A percentile compares a stretch with the other conserved stretches of the same genome.
Conservation (phyloP, 306 rosid species). For the Begonia fuchsioides region DNA sequence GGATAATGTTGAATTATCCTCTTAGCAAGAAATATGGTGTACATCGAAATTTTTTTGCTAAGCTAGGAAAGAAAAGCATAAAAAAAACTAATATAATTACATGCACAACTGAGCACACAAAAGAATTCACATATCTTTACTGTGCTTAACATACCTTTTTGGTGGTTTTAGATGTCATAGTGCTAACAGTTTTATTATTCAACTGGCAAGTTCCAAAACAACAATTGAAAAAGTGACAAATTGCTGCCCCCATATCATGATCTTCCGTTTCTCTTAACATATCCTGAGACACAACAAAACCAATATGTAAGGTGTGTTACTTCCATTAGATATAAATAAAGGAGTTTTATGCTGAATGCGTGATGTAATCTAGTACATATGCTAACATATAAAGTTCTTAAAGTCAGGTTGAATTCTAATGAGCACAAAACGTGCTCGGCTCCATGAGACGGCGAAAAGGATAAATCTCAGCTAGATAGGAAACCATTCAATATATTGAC, state of each 20-base stretch:
- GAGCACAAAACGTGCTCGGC: too few relatives aligned
- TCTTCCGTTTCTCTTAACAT: conserved; percentile 79
- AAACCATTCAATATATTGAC: too few relatives aligned
- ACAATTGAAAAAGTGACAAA: conserved; percentile 83
- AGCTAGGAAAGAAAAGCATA: too few relatives aligned
- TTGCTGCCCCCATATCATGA: conserved; percentile 72
- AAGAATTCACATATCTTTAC: not conserved
- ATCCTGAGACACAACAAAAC: conserved; percentile 36
- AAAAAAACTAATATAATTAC: too few relatives aligned
- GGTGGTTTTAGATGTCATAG: conserved; percentile 30
- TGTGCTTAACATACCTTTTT: conserved; percentile 35
- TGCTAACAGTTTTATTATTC: conserved; percentile 36
- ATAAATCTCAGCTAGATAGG: too few relatives aligned
- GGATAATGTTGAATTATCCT: too few relatives aligned
- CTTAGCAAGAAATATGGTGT: too few relatives aligned
- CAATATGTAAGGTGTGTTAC: conserved; percentile 6
- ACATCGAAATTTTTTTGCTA: too few relatives aligned
- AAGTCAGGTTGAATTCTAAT: not conserved
- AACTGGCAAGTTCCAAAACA: conserved; percentile 66
- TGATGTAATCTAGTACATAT: too few relatives aligned
- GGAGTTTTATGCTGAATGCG: too few relatives aligned
- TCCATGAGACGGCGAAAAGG: too few relatives aligned
- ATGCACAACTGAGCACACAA: not conserved
- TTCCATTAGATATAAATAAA: not conserved
- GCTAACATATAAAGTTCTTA: too few relatives aligned